phyloP scores from a whole-genome alignment of 2,329 filamentous ascomycete genomes.

The Chaetomiaceae sp. region DNA sequence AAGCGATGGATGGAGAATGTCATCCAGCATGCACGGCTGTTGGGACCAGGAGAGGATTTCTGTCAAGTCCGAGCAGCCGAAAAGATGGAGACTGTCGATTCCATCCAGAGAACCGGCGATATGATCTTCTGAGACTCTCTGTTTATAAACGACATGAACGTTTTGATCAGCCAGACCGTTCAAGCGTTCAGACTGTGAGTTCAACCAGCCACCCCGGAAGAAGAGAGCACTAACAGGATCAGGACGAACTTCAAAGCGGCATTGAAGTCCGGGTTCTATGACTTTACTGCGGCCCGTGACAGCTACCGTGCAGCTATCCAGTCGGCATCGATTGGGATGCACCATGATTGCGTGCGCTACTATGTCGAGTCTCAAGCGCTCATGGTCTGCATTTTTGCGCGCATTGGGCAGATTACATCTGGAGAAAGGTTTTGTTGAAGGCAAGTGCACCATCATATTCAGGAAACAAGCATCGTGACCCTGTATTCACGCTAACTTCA shows the following conservation, averaged over 20 bases:
- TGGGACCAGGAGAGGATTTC: slow-evolving; percentile 1
- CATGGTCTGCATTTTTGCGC: slow-evolving; percentile 43
- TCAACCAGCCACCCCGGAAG: background rate
- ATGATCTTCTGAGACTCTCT: slow-evolving; percentile 10
- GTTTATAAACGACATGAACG: slow-evolving; percentile 10
- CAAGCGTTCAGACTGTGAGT: slow-evolving; percentile 1
- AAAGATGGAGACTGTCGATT: background rate
- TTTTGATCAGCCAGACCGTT: slow-evolving; percentile 1
- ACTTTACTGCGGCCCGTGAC: slow-evolving; percentile 62
- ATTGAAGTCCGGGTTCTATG: slow-evolving; percentile 51
- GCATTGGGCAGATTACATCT: slow-evolving; percentile 67
- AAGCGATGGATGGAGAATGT: slow-evolving; percentile 56
- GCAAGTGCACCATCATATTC: background rate
- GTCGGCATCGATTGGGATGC: slow-evolving; percentile 51
- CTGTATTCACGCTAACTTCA: too few relatives aligned
- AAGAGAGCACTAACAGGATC: background rate
- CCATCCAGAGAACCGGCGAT: slow-evolving; percentile 2
- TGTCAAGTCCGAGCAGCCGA: slow-evolving; percentile 2
- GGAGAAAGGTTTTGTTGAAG: slow-evolving; percentile 71
- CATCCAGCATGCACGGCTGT: background rate
- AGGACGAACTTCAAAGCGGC: slow-evolving; percentile 12
- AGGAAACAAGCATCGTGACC: too few relatives aligned
- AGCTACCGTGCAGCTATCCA: slow-evolving; percentile 53
- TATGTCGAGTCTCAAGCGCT: slow-evolving; percentile 82
- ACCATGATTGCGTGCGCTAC: slow-evolving; percentile 64